Evolutionary conservation across 2,329 filamentous ascomycete species (phyloP).

Genomic region (Falciphora oryzae): DNA sequence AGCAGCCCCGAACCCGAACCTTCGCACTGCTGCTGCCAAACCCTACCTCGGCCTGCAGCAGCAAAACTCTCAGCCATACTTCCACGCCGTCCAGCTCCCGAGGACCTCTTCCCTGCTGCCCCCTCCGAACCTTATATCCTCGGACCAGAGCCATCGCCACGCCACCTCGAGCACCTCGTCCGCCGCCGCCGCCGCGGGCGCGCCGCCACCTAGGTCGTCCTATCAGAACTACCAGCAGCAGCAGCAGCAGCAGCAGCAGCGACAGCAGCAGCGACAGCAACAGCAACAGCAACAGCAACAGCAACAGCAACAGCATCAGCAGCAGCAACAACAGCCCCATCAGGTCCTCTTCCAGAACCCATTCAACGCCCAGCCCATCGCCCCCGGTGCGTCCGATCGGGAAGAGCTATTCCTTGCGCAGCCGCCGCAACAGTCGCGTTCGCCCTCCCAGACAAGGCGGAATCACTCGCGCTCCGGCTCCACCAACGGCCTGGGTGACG

Average conservation of each 20-base stretch:
- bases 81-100: slow-evolving; percentile 4
- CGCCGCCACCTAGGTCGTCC: neutral
- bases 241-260: slow-evolving; percentile 10
- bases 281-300: neutral
- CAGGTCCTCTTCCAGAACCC: slow-evolving; percentile 16
- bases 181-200: no score
- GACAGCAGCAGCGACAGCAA: neutral
- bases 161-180: neutral
- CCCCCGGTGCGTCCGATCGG: slow-evolving; percentile 13
- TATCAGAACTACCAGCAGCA: slow-evolving; percentile 8
- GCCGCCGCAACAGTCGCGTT: slow-evolving; percentile 11
- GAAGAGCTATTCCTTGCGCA: slow-evolving; percentile 14
- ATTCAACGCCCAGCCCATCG: slow-evolving; percentile 22
- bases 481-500: slow-evolving; percentile 33
- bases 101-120: slow-evolving; percentile 10
- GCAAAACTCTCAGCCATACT: slow-evolving; percentile 1
- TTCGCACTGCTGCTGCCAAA: slow-evolving; percentile 7
- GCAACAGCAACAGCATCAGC: neutral
- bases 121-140: slow-evolving; percentile 5
- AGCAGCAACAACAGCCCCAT: neutral
- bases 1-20: slow-evolving; percentile 5
- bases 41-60: neutral
- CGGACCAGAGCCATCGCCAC: slow-evolving; percentile 9
- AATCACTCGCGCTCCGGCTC: slow-evolving; percentile 31
- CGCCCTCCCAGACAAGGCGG: slow-evolving; percentile 16